Base-by-base conservation (phyloP, 2,329 filamentous ascomycete species). In the Penicillium sp. region DNA sequence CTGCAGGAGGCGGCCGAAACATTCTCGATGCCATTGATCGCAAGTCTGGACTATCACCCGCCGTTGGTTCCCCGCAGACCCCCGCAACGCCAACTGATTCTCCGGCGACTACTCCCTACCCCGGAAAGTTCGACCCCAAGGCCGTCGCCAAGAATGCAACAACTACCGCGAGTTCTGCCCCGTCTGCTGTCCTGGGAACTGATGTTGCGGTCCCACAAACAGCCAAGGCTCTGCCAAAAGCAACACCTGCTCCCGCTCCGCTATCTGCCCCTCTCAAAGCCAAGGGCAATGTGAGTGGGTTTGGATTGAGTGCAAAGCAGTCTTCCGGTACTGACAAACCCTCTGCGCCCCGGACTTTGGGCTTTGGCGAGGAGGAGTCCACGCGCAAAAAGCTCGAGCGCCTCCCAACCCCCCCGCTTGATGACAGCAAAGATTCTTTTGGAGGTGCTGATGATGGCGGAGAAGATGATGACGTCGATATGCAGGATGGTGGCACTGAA, bases 381-480 rank as follows among this genome's bases (percentile, higher is more conserved):
- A 89, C 88, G 2, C 87, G 90, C 68, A 90, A 92, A 71, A 97
- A 95, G 77, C 84, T 99, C 61, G 91, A 91, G 70, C 94, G 92
- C 76, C 86, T 99, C 56, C 92, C 93, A 54, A 88, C 88, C 61
- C 85, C 90, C 55, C 84, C 88, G 50, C 79, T 90, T 50, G 84
- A 87, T 67, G 83, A 83, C 62, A 75, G 81, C 57, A 83, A 87
- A 60, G 75, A 79, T 58, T 75, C 63, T 83, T 86, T 77, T 71
- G 82, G 86, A 71, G 80, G 80, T 54, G 63, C 52, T 6, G 81
- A 82, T 45, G 85, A 86, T 52, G 86, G 85, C 44, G 87, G 88
- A 50, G 86, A 87, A 50, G 90, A 90, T 48, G 88, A 87, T 48
- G 89, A 92, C 63, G 86, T 85, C 48, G 89, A 88, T 59, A 88